Base-by-base conservation (phyloP, 495 filamentous ascomycete species). In the Penicillium verhagenii region DNA sequence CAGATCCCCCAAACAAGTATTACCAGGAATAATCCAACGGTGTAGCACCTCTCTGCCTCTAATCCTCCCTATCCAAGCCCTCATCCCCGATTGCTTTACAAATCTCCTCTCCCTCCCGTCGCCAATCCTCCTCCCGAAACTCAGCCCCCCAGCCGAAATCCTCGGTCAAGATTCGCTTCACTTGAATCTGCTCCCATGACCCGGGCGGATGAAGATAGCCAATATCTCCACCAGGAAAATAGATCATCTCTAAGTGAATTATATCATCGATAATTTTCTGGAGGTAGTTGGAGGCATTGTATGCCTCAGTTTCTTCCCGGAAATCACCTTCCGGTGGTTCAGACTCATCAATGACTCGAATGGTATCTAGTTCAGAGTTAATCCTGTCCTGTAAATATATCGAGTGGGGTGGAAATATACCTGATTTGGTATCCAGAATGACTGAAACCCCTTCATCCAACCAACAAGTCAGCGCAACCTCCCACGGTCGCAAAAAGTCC, bases 401-500 rank as follows among this genome's bases (percentile, higher is more conserved):
- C 3, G 19, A 9, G 45, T 20, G 26, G 44, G 16, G 19, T 10
- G 3, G n/a, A 11, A 16, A 23, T n/a, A 7, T 48, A 48, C 45
- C 20, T 33, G 45, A 48, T 26, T 48, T 29, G n/a, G 45, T 48
- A 31, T 48, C 23, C 45, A 48, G 8, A 20, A 48, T 48, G 18
- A 48, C 45, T 25, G 45, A 48, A 16, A 25, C 33, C 26, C 45
- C 45, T 33, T 48, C 45, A 33, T 48, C 45, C 45, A 48, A 25
- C 45, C 45, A 48, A 25, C 25, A 48, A 33, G 45, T 48, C 14
- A 48, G 19, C 23, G 45, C 45, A 19, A 48, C n/a, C 45, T 48
- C 45, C 26, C 45, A 48, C 45, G 45, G 45, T 48, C 14, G 20
- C 45, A 48, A 33, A 48, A 48, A 48, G 45, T 48, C 45, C 29